Evolutionary conservation across 257 asterid genomes (phyloP), one percentile per base, ranked within the genome.

Genomic region (Orobanche coerulescens): DNA sequence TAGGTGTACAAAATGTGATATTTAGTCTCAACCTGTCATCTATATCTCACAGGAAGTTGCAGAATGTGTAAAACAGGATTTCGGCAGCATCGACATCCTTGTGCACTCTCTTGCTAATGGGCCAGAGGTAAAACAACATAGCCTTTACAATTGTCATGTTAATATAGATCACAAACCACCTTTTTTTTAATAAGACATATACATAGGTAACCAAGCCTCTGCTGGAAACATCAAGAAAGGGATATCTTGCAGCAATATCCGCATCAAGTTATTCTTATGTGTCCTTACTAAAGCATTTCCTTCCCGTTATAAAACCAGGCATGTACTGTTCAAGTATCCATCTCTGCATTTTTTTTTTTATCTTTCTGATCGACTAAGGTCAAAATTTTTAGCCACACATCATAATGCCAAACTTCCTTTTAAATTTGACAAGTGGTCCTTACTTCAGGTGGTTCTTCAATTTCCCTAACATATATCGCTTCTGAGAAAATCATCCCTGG

Each of bases 91-190:
- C 14, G 96, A 88, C 72, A 77, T 88, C 73, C 93, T 88, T 66
- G 95, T 88, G 66, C 96, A 88, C 68, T 88, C 96, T 0, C 95
- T 88, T 43, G 95, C 96, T 50, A 88, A 88, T 75, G 96, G 90
- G 9, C 93, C 96, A 12, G 96, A 88, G 93, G 96, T 88, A 83
- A n/a, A n/a, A n/a, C n/a, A n/a, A n/a, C 20, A 28, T 46, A 61
- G 34, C 58, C 36, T 60, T 70, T 37, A 23, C 40, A 37, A 13
- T 7, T 51, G 7, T 48, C 64, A 40, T 65, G 39, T 22, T 46
- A 34, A 61, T 42, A 18, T 19, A 15, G 4, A n/a, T 23, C 19
- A 13, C 39, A 33, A 1, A 25, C 36, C 12, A 5, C 1, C n/a
- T 23, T 7, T 6, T 53, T 56, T 50, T 56, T 60, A 69, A n/a